phyloP scores from a whole-genome alignment of 2,329 filamentous ascomycete genomes.

The Neofusicoccum parvum region DNA sequence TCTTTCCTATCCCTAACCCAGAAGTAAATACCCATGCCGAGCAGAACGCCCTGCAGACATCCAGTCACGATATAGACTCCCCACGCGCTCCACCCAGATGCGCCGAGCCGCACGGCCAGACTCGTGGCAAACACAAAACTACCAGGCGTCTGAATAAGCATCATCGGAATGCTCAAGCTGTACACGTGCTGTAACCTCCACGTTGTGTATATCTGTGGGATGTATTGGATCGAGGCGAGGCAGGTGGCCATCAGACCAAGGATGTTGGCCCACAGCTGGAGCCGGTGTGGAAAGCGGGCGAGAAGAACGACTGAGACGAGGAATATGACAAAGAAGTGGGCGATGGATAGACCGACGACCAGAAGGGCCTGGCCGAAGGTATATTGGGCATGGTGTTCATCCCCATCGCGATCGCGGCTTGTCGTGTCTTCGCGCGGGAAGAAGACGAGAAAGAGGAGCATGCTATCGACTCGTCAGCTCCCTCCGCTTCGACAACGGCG shows the following conservation, averaged over 20 bases:
- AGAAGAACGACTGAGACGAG: conserved; percentile 67
- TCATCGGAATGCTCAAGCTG: conserved; percentile 93
- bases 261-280: conserved; percentile 80
- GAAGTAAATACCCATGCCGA: conserved; percentile 80
- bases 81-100: conserved; percentile 93
- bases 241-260: conserved; percentile 77
- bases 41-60: conserved; percentile 75
- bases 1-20: conserved; percentile 53
- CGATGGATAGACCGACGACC: conserved; percentile 71
- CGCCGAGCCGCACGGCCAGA: conserved; percentile 76
- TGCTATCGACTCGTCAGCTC: conserved; percentile 53
- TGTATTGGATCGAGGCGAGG: conserved; percentile 85
- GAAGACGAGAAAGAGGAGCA: conserved; percentile 92
- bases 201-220: conserved; percentile 94
- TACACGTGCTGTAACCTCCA: conserved; percentile 82
- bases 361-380: conserved; percentile 77
- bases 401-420: conserved; percentile 24
- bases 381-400: conserved; percentile 35
- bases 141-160: conserved; percentile 96
- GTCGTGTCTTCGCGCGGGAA: conserved; percentile 59
- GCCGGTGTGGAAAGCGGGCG: conserved; percentile 62
- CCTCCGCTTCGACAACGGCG: not conserved
- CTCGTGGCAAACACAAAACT: conserved; percentile 88
- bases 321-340: conserved; percentile 75
- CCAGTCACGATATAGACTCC: conserved; percentile 88